Base-by-base conservation (phyloP, 2,329 filamentous ascomycete species). In the Ascochyta pisi region DNA sequence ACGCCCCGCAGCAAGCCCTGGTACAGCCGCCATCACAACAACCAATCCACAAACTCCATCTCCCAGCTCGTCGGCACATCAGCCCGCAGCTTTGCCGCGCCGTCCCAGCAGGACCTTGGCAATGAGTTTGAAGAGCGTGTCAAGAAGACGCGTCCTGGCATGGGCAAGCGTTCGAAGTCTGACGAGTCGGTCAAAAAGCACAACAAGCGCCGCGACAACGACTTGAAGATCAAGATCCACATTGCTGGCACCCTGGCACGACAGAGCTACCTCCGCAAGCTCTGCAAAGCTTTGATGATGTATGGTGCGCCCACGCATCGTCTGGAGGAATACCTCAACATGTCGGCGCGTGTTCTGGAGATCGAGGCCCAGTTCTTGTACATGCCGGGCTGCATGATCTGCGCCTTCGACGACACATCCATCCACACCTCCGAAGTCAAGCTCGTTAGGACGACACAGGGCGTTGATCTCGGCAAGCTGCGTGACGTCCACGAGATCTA, bases 281-380 rank as follows among this genome's bases (percentile, higher is more conserved):
- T 97, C 35, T 96, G 93, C 72, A 86, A 88, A 37, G 91, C 91
- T 1, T 79, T 97, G 54, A 97, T 97, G 92, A 83, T 87, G 69
- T 96, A 91, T 62, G 93, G 93, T 12, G 93, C 93, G 0, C 93
- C 93, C 0, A 96, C 92, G 0, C 93, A 97, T 78, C 88, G 93
- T 10, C 80, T 97, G 19, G 93, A 97, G 75, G 90, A 96, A 71
- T 96, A 96, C 74, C 88, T 97, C 85, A 88, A 84, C 60, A 96
- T 94, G 90, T 92, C 90, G 8, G 89, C 93, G 1, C 84, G 90
- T n/a, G 90, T 95, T 1, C 83, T 97, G 34, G 90, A 93, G 74
- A 93, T 96, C 15, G 90, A 96, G 62, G 89, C 89, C 6, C 92
- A 96, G 67, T 96, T 95, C 65, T 79, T 96, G 22, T 97, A 96